Evolutionary conservation across 176 grass and related monocot genomes (phyloP), one percentile per base, ranked within the genome.

Genomic region (Guadua angustifolia): DNA sequence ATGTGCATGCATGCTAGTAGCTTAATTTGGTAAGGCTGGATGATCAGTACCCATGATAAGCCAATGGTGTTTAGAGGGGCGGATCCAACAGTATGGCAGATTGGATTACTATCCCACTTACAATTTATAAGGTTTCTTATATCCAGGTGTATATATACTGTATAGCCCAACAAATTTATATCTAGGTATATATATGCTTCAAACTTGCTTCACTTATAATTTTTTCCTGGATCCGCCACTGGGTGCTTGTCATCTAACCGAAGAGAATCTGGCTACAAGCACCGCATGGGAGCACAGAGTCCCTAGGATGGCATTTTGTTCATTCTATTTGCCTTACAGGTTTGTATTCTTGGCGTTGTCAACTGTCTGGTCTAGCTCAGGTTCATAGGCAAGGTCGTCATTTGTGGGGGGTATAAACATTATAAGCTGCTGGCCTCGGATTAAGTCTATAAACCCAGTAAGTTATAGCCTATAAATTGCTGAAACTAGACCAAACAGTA

Each of bases 41-140:
- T 58, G 64, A 71, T 49, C 71, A 75, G 51, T 61, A 61, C 14
- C 26, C 55, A 33, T 47, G 74, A 78, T 85, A 50, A 79, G 55
- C 26, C 66, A 6, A 50, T 26, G 40, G 64, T 50, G 59, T n/a
- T n/a, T n/a, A n/a, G n/a, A n/a, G n/a, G n/a, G n/a, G n/a, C n/a
- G n/a, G n/a, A n/a, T n/a, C n/a, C n/a, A n/a, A n/a, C n/a, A n/a
- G n/a, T n/a, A n/a, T n/a, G n/a, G n/a, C n/a, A n/a, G n/a, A n/a
- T n/a, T n/a, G n/a, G n/a, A n/a, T n/a, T n/a, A n/a, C n/a, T n/a
- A n/a, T n/a, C n/a, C n/a, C n/a, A n/a, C n/a, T n/a, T n/a, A n/a
- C n/a, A n/a, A n/a, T n/a, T n/a, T n/a, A n/a, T n/a, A n/a, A n/a
- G n/a, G n/a, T n/a, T n/a, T n/a, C n/a, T n/a, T n/a, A n/a, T n/a